A percentile compares a stretch with the other conserved stretches of the same genome.
Evolutionary conservation across 805 yeast species (phyloP).

Genomic region (Priceomyces carsonii): DNA sequence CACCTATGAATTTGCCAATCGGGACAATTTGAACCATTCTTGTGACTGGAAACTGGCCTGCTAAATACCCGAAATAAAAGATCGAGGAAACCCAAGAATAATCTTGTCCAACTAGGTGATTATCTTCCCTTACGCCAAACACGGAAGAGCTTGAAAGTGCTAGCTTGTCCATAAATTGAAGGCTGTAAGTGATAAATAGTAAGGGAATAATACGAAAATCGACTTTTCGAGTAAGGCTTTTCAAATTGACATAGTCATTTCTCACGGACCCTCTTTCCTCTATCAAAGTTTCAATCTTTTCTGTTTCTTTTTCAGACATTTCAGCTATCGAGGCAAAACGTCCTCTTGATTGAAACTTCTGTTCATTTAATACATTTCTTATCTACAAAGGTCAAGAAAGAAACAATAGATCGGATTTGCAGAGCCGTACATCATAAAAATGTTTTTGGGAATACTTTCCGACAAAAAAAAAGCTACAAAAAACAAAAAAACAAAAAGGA

Average conservation of each 20-base stretch:
- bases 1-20: constrained; percentile 18
- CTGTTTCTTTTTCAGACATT: not conserved
- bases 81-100: constrained; percentile 47
- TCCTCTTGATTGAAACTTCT: too few relatives aligned
- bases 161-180: constrained; percentile 47
- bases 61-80: constrained; percentile 39
- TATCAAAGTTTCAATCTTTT: too few relatives aligned
- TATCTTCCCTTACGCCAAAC: constrained; percentile 43
- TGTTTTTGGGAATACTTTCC: too few relatives aligned
- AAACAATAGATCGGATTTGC: too few relatives aligned
- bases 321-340: too few relatives aligned
- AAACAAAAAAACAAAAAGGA: too few relatives aligned
- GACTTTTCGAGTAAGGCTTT: constrained; percentile 8
- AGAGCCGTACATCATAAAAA: too few relatives aligned
- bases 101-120: constrained; percentile 36
- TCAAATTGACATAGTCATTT: constrained; percentile 6
- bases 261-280: too few relatives aligned
- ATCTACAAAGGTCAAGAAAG: too few relatives aligned
- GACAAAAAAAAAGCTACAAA: too few relatives aligned
- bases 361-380: too few relatives aligned
- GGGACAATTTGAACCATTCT: constrained; percentile 16
- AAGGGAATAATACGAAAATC: constrained; percentile 11
- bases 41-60: constrained; percentile 5
- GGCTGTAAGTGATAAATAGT: constrained; percentile 10
- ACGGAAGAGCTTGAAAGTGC: constrained; percentile 47